phyloP scores from a whole-genome alignment of 768 basidiomycete genomes.

The Austroboletus eburneus region DNA sequence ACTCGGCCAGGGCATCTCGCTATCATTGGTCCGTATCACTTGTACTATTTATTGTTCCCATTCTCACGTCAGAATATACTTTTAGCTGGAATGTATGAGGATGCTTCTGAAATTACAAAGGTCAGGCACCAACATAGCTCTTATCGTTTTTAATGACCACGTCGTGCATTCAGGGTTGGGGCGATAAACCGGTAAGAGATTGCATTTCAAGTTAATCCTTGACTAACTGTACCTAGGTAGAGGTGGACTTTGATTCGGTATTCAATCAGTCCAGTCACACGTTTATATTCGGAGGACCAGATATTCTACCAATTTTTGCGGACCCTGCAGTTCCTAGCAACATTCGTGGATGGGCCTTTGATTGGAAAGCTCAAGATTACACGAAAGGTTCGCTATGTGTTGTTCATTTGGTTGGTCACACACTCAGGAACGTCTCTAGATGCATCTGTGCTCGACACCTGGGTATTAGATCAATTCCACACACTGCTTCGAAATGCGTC shows the following conservation, averaged over 20 bases:
- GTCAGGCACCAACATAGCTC: conserved; percentile 32
- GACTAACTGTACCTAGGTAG: conserved; percentile 5
- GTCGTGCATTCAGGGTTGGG: conserved; percentile 61
- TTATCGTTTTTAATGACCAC: conserved; percentile 3
- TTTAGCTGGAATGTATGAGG: conserved; percentile 85
- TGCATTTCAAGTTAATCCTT: not conserved
- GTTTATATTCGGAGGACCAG: conserved; percentile 83
- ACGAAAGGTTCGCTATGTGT: conserved; percentile 55
- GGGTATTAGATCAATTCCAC: conserved; percentile 73
- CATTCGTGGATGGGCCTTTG: conserved; percentile 73
- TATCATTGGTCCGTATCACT: conserved; percentile 56
- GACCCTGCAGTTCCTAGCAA: conserved; percentile 66
- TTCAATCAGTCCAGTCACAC: conserved; percentile 79
- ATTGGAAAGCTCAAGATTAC: conserved; percentile 79
- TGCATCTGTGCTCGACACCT: conserved; percentile 70
- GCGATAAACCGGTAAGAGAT: conserved; percentile 64
- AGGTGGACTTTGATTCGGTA: conserved; percentile 81
- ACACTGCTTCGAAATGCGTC: conserved; percentile 62
- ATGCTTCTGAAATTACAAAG: conserved; percentile 84
- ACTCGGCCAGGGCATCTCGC: conserved; percentile 88
- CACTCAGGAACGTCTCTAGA: conserved; percentile 38
- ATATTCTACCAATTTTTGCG: conserved; percentile 85
- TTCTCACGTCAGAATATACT: conserved; percentile 3
- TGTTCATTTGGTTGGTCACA: not conserved
- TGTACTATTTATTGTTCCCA: not conserved